These are phyloP conservation scores for Narthecium ossifragum DNA, from an alignment of 106 monocot species.

Conservation along the genomic window DNA sequence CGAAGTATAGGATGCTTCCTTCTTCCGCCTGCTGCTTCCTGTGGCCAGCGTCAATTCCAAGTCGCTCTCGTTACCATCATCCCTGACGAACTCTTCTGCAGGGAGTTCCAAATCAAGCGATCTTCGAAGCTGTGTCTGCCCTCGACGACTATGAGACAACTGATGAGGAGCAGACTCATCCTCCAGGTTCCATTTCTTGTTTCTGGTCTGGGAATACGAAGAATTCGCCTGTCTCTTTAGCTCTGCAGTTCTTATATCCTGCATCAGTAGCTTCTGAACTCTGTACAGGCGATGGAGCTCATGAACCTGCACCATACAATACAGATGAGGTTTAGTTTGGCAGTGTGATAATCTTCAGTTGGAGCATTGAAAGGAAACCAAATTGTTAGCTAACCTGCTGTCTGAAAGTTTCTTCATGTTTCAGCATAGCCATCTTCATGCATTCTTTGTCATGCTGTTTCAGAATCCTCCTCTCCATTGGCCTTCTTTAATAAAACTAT, in stretches of 20 bases:
- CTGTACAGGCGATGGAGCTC: constrained; percentile 70
- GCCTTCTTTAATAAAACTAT: too few relatives aligned
- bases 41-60: constrained; percentile 59
- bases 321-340: background rate
- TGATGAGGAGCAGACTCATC: background rate
- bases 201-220: too few relatives aligned
- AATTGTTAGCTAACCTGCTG: constrained; percentile 28
- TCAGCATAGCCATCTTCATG: constrained; percentile 55
- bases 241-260: constrained; percentile 31
- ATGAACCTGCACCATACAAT: constrained; percentile 37
- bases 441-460: constrained; percentile 30
- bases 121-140: constrained; percentile 4
- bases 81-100: constrained; percentile 37
- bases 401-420: constrained; percentile 56
- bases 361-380: background rate
- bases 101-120: constrained; percentile 33
- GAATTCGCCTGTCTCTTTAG: constrained; percentile 18
- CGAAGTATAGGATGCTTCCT: constrained; percentile 24
- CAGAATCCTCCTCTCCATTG: constrained; percentile 25
- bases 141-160: background rate
- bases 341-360: too few relatives aligned
- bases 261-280: constrained; percentile 65
- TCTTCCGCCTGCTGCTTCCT: constrained; percentile 45
- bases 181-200: constrained; percentile 8
- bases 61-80: constrained; percentile 19